Evolutionary conservation across 495 filamentous ascomycete genomes (phyloP).

Genomic region (Aspergillus saccharolyticus): DNA sequence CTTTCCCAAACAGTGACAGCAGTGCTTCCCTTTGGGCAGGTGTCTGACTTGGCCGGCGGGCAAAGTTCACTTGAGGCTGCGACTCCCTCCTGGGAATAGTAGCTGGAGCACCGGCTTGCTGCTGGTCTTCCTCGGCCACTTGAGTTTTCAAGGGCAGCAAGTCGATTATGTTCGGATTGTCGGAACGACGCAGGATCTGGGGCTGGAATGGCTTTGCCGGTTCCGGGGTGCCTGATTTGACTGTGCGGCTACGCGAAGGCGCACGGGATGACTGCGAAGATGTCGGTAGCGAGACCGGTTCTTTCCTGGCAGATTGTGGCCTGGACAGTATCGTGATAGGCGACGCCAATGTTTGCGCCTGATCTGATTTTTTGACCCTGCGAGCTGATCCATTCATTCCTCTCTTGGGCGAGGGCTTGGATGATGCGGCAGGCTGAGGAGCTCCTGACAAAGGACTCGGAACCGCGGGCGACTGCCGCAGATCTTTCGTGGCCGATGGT

Average conservation of each 20-base stretch:
- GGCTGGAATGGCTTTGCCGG: slow-evolving; percentile 51
- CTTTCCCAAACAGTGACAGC: slow-evolving; percentile 68
- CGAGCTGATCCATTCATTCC: slow-evolving; percentile 20
- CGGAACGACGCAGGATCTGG: slow-evolving; percentile 54
- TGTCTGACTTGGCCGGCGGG: slow-evolving; percentile 44
- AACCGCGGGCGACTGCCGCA: slow-evolving; percentile 43
- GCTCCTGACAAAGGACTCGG: slow-evolving; percentile 44
- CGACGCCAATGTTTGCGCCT: slow-evolving; percentile 27
- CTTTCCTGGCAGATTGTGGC: slow-evolving; percentile 34
- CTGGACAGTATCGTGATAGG: slow-evolving; percentile 43
- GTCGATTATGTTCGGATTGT: slow-evolving; percentile 28
- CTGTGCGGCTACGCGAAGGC: slow-evolving; percentile 15
- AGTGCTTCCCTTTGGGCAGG: slow-evolving; percentile 62
- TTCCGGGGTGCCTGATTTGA: slow-evolving; percentile 23
- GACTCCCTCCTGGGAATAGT: slow-evolving; percentile 1
- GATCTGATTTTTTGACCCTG: slow-evolving; percentile 19
- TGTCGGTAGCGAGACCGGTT: slow-evolving; percentile 19
- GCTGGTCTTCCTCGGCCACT: slow-evolving; percentile 13
- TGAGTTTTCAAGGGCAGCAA: slow-evolving; percentile 18
- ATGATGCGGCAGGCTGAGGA: slow-evolving; percentile 42
- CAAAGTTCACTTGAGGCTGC: slow-evolving; percentile 19
- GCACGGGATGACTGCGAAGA: slow-evolving; percentile 14
- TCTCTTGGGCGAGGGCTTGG: slow-evolving; percentile 23
- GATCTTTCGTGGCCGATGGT: background rate
- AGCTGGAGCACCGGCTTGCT: background rate